phyloP scores from a whole-genome alignment of 2,329 filamentous ascomycete genomes.

The Diaporthe sp. region DNA sequence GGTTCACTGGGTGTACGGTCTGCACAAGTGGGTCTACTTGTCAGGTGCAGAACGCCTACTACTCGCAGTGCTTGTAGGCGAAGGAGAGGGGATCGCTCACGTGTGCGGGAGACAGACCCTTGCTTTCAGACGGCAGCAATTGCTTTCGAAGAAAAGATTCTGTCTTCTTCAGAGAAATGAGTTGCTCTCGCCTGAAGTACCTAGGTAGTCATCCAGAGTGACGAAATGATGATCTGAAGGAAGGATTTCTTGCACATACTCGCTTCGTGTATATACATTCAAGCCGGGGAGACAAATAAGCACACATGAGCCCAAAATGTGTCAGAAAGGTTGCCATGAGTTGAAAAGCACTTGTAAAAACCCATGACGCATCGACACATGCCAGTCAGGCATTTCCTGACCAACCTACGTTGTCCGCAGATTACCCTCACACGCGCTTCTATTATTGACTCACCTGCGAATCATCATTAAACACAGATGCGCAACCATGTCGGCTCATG shows the following conservation, averaged over 20 bases:
- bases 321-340: background rate
- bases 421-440: too few relatives aligned
- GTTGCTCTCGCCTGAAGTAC: background rate
- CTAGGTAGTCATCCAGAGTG: background rate
- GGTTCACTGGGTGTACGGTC: constrained; percentile 52
- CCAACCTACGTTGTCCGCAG: too few relatives aligned
- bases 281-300: too few relatives aligned
- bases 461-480: background rate
- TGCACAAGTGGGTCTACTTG: constrained; percentile 54
- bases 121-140: background rate
- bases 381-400: background rate
- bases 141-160: background rate
- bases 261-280: background rate
- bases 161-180: background rate
- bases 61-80: constrained; percentile 52
- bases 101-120: background rate
- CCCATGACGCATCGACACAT: background rate
- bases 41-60: constrained; percentile 50
- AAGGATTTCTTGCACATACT: background rate
- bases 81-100: background rate
- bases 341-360: background rate
- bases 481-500: background rate
- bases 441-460: background rate
- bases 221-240: too few relatives aligned
- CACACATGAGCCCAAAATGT: background rate